Conservation (phyloP, 345 rosid genomes). For the Excoecaria cochinchinensis region DNA sequence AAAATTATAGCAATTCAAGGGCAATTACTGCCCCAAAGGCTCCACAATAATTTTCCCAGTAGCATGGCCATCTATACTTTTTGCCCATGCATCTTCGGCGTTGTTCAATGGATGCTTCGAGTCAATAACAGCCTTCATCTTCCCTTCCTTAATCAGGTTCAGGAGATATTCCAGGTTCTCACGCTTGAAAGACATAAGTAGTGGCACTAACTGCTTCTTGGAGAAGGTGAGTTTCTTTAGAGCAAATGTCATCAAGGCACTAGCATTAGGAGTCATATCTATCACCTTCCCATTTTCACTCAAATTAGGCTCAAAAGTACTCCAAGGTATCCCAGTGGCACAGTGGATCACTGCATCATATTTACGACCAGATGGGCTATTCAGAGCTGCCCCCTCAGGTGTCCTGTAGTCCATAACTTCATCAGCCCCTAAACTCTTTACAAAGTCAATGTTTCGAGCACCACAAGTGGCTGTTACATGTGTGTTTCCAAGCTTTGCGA, state of each 20-base stretch:
- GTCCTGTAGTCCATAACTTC: slow-evolving; percentile 34
- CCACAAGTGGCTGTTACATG: slow-evolving; percentile 38
- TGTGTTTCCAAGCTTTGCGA: slow-evolving; percentile 30
- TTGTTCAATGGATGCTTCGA: slow-evolving; percentile 25
- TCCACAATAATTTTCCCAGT: slow-evolving; percentile 35
- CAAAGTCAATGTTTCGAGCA: slow-evolving; percentile 27
- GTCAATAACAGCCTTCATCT: slow-evolving; percentile 25
- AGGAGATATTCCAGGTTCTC: slow-evolving; percentile 18
- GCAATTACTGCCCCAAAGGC: slow-evolving; percentile 2
- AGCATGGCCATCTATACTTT: slow-evolving; percentile 28
- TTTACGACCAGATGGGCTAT: slow-evolving; percentile 31
- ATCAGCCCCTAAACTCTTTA: slow-evolving; percentile 33
- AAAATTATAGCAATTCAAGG: background rate
- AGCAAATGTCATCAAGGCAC: slow-evolving; percentile 18
- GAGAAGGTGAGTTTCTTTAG: slow-evolving; percentile 30
- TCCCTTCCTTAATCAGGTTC: slow-evolving; percentile 17
- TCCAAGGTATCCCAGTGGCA: slow-evolving; percentile 24
- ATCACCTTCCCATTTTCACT: slow-evolving; percentile 31
- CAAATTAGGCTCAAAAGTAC: slow-evolving; percentile 27
- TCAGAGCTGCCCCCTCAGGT: slow-evolving; percentile 27
- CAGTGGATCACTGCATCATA: slow-evolving; percentile 34
- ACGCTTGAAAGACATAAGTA: slow-evolving; percentile 1
- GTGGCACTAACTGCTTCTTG: slow-evolving; percentile 27
- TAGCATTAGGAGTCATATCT: slow-evolving; percentile 24
- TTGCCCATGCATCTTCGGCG: slow-evolving; percentile 35